Evolutionary conservation across 306 rosid species (phyloP).

Genomic region (Acacia confusa): DNA sequence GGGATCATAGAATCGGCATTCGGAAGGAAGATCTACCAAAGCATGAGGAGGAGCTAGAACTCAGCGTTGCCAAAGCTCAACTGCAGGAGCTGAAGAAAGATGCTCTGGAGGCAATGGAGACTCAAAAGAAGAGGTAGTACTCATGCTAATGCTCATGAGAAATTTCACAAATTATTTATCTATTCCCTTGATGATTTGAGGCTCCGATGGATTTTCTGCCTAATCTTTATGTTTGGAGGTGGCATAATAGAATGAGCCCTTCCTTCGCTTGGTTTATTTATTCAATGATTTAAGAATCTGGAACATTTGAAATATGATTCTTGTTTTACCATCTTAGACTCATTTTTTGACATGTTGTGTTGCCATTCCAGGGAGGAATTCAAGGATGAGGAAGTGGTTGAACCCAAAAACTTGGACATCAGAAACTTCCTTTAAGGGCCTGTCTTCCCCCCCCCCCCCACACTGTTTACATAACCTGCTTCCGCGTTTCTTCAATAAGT

Average conservation of each 20-base stretch:
- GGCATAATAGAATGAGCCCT: slow-evolving; percentile 10
- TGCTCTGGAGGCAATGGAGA: slow-evolving; percentile 84
- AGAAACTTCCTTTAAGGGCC: slow-evolving; percentile 70
- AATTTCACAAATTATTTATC: not conserved
- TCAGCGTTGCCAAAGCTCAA: slow-evolving; percentile 77
- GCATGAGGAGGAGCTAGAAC: slow-evolving; percentile 82
- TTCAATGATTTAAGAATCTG: slow-evolving; percentile 1
- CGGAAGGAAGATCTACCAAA: slow-evolving; percentile 51
- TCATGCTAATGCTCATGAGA: not conserved
- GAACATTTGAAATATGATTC: not conserved
- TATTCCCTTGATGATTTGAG: slow-evolving; percentile 17
- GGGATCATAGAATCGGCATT: slow-evolving; percentile 1
- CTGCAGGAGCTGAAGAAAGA: slow-evolving; percentile 85
- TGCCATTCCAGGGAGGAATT: slow-evolving; percentile 86
- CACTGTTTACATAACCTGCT: slow-evolving; percentile 36
- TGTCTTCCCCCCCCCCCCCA: not conserved
- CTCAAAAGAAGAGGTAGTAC: slow-evolving; percentile 75
- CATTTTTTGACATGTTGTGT: not conserved
- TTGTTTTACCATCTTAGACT: slow-evolving; percentile 2
- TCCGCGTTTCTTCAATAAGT: slow-evolving; percentile 54
- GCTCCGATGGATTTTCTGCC: slow-evolving; percentile 5
- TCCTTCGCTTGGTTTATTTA: not conserved
- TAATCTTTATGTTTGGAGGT: slow-evolving; percentile 5
- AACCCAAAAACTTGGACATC: slow-evolving; percentile 77
- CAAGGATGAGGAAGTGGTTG: slow-evolving; percentile 71